phyloP scores from a whole-genome alignment of 169 alveolate genomes.

The Plasmodium relictum region DNA sequence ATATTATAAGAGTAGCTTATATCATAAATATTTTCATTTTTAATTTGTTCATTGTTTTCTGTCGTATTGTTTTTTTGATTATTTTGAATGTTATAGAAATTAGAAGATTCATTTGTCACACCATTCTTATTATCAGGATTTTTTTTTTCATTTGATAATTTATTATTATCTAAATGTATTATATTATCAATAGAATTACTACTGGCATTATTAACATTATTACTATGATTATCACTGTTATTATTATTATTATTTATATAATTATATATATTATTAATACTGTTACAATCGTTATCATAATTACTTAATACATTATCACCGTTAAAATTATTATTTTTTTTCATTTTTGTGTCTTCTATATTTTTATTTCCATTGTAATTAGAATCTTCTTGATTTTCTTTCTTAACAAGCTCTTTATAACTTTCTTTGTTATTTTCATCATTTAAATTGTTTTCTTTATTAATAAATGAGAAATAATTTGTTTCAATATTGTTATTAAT shows the following conservation, averaged over 20 bases:
- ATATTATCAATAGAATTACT: too few species aligned
- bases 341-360: background rate
- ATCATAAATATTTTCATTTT: too few species aligned
- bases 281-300: background rate
- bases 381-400: background rate
- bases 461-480: background rate
- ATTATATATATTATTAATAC: background rate
- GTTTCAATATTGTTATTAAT: background rate
- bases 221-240: background rate
- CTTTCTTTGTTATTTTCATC: background rate
- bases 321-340: too few species aligned
- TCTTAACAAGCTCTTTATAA: background rate
- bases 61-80: background rate
- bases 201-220: too few species aligned
- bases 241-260: background rate
- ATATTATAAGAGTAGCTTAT: too few species aligned
- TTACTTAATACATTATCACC: background rate
- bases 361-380: background rate
- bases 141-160: too few species aligned
- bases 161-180: too few species aligned
- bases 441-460: background rate
- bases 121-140: too few species aligned
- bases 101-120: too few species aligned
- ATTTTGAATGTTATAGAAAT: background rate
- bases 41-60: background rate